These are phyloP conservation scores for Blastocystis sp. DNA, from an alignment of 352 stramenopile species.

Conservation along the genomic window DNA sequence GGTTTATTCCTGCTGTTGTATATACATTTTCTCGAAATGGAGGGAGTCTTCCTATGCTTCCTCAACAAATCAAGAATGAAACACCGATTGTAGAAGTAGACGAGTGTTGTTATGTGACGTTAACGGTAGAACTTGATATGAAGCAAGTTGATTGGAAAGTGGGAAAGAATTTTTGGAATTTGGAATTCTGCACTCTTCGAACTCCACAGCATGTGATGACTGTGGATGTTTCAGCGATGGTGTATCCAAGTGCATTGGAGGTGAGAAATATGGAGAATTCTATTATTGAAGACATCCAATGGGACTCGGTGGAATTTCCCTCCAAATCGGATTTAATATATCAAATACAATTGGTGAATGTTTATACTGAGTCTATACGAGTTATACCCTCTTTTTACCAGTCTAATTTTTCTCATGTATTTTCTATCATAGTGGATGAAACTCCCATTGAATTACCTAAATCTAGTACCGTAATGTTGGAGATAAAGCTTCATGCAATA, in stretches of 20 bases:
- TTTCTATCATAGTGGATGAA: not conserved
- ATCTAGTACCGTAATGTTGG: not conserved
- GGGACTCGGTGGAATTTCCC: not conserved
- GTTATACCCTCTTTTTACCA: slow-evolving; percentile 27
- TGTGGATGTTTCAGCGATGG: not conserved
- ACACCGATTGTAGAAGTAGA: not conserved
- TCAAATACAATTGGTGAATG: not conserved
- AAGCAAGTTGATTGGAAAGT: not conserved
- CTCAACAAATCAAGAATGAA: not conserved
- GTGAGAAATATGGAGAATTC: not conserved
- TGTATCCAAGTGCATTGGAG: not conserved
- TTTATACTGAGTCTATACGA: not conserved
- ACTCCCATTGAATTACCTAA: not conserved
- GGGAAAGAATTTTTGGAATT: slow-evolving; percentile 3
- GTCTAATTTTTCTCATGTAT: not conserved
- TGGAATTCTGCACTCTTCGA: not conserved
- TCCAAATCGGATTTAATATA: not conserved
- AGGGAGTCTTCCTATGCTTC: not conserved
- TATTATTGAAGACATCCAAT: not conserved
- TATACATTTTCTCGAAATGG: slow-evolving; percentile 29
- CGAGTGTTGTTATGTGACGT: not conserved
- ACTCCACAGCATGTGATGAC: not conserved
- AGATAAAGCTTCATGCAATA: not conserved
- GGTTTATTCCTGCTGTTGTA: slow-evolving; percentile 29
- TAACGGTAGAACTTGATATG: slow-evolving; percentile 49